phyloP scores from a whole-genome alignment of 805 yeast species.

The Suhomyces vadensis region DNA sequence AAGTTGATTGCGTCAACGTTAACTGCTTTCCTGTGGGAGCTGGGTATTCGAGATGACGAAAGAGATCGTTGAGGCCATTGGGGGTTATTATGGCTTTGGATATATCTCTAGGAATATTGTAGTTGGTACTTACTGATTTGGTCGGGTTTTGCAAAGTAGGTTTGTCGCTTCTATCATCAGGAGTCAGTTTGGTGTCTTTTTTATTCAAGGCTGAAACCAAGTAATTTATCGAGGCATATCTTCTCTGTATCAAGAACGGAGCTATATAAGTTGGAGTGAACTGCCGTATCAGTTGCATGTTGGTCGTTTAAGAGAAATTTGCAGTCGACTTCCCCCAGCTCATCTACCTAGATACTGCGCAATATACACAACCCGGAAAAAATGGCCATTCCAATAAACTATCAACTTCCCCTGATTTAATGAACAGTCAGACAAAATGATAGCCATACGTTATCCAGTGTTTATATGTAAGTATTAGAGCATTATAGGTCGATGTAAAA shows the following conservation, averaged over 20 bases:
- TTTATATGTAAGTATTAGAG: constrained; percentile 10
- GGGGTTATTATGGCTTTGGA: constrained; percentile 22
- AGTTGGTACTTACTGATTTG: neutral
- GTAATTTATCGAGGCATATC: constrained; percentile 7
- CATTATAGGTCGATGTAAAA: neutral
- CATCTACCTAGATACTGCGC: neutral
- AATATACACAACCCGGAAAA: constrained; percentile 2
- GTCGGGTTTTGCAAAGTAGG: neutral
- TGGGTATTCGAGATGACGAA: constrained; percentile 17
- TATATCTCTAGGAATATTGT: constrained; percentile 1
- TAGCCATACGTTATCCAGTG: constrained; percentile 9
- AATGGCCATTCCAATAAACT: neutral
- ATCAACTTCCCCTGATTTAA: neutral
- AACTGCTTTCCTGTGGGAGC: constrained; percentile 16
- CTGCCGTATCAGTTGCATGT: neutral
- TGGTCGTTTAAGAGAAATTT: neutral
- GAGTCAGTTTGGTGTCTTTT: neutral
- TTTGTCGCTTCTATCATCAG: neutral
- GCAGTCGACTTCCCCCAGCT: constrained; percentile 1
- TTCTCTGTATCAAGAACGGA: neutral
- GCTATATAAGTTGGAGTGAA: neutral
- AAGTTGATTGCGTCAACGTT: constrained; percentile 31
- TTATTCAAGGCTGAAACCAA: constrained; percentile 9
- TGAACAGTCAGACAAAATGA: neutral
- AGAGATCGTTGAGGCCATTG: constrained; percentile 19